phyloP scores from a whole-genome alignment of 2,329 filamentous ascomycete species.

The Elsinoe necatrix region DNA sequence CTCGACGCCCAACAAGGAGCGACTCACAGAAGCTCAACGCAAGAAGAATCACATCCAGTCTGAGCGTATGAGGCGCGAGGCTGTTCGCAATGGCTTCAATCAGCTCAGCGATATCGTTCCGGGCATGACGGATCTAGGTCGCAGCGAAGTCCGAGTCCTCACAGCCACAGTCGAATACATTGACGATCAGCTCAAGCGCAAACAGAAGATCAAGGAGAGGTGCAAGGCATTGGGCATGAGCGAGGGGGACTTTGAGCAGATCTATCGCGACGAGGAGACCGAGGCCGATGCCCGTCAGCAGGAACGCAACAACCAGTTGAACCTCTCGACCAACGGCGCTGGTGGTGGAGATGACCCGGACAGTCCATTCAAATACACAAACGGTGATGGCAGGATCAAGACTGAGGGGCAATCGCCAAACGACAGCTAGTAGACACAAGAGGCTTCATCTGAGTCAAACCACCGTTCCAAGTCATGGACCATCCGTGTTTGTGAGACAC shows the following conservation, averaged over 20 bases:
- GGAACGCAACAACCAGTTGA: conserved; percentile 9
- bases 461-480: conserved; percentile 2
- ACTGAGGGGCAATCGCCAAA: conserved; percentile 4
- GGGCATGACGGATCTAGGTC: conserved; percentile 70
- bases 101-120: conserved; percentile 71
- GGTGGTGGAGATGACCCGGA: neutral
- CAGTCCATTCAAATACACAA: conserved; percentile 9
- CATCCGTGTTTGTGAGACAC: neutral
- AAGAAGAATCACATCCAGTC: conserved; percentile 66
- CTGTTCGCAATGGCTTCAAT: conserved; percentile 78
- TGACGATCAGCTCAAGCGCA: conserved; percentile 33
- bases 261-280: conserved; percentile 18
- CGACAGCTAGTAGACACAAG: neutral
- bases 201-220: conserved; percentile 27
- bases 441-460: neutral
- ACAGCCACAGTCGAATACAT: conserved; percentile 43
- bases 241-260: conserved; percentile 22
- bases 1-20: conserved; percentile 45
- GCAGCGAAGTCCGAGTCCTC: conserved; percentile 78
- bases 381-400: conserved; percentile 6
- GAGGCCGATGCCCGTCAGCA: conserved; percentile 13
- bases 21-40: conserved; percentile 61
- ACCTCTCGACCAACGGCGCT: neutral
- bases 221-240: conserved; percentile 26
- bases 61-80: conserved; percentile 58